Conservation (phyloP, 1,139 yeast species). For the Yamadazyma kanchanaburiensis region DNA sequence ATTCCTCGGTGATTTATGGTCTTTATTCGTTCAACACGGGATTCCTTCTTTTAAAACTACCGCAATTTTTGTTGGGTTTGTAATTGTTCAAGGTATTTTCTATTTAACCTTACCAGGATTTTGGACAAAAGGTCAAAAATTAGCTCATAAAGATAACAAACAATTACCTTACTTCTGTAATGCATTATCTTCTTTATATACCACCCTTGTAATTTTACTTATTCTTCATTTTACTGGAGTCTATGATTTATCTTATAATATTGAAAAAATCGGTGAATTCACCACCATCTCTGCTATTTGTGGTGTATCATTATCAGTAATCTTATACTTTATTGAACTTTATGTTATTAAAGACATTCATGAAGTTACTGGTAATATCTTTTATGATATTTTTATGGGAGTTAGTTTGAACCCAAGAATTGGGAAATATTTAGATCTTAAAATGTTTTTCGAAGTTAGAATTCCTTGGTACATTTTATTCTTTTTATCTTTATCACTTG, state of each 20-base stretch:
- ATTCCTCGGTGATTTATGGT: constrained; percentile 48
- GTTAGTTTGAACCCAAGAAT: constrained; percentile 95
- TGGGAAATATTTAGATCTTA: constrained; percentile 80
- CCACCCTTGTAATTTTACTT: constrained; percentile 56
- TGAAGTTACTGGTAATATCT: constrained; percentile 85
- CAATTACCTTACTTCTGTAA: constrained; percentile 92
- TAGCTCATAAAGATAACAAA: constrained; percentile 70
- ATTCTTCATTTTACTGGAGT: constrained; percentile 69
- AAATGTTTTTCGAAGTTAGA: constrained; percentile 96
- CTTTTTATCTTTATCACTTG: constrained; percentile 72
- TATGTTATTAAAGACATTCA: constrained; percentile 70
- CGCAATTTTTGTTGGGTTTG: constrained; percentile 66
- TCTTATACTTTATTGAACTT: constrained; percentile 62
- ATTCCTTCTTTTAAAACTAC: constrained; percentile 68
- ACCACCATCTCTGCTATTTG: constrained; percentile 87
- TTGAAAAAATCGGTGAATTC: constrained; percentile 84
- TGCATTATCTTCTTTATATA: constrained; percentile 81
- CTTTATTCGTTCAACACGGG: constrained; percentile 52
- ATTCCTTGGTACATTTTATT: constrained; percentile 93
- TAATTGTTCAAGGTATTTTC: constrained; percentile 66
- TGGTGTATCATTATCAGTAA: constrained; percentile 66
- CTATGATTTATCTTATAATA: constrained; percentile 67
- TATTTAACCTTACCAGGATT: constrained; percentile 92
- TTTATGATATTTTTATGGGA: constrained; percentile 95
- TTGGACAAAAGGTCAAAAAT: constrained; percentile 93